Evolutionary conservation across 345 rosid genomes (phyloP).

Genomic region (Eucalyptus brandiana): DNA sequence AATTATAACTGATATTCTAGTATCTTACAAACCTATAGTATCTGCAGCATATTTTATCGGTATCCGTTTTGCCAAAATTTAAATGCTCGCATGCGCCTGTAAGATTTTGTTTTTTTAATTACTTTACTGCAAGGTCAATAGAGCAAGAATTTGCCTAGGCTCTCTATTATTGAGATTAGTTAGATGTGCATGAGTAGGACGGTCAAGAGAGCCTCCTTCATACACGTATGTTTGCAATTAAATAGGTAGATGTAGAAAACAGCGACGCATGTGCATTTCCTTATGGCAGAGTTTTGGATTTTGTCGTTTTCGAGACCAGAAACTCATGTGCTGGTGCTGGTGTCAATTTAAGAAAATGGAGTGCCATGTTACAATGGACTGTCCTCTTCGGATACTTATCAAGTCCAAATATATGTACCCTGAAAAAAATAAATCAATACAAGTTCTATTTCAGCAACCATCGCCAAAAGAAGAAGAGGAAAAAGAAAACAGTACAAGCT

Average conservation of each 20-base stretch:
- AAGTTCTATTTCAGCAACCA: not conserved
- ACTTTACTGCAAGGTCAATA: not conserved
- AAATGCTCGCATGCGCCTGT: not conserved
- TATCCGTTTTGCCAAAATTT: not conserved
- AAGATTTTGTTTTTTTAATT: not conserved
- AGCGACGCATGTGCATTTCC: not conserved
- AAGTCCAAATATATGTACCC: not conserved
- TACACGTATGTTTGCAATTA: not conserved
- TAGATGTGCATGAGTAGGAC: not conserved
- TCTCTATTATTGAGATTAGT: not conserved
- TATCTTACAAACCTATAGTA: not conserved
- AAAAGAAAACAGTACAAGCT: not conserved
- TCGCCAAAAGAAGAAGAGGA: not conserved
- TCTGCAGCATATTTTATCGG: not conserved
- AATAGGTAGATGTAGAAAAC: not conserved
- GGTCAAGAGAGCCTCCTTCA: not conserved
- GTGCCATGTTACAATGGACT: not conserved
- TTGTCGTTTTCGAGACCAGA: not conserved
- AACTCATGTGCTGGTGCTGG: not conserved
- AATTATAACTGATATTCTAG: not conserved
- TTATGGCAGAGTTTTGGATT: not conserved
- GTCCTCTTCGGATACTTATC: not conserved
- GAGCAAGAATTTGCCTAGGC: not conserved
- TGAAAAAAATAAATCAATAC: not conserved
- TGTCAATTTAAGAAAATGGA: not conserved